phyloP scores from a whole-genome alignment of 768 basidiomycete species.

The Trametes meyenii region DNA sequence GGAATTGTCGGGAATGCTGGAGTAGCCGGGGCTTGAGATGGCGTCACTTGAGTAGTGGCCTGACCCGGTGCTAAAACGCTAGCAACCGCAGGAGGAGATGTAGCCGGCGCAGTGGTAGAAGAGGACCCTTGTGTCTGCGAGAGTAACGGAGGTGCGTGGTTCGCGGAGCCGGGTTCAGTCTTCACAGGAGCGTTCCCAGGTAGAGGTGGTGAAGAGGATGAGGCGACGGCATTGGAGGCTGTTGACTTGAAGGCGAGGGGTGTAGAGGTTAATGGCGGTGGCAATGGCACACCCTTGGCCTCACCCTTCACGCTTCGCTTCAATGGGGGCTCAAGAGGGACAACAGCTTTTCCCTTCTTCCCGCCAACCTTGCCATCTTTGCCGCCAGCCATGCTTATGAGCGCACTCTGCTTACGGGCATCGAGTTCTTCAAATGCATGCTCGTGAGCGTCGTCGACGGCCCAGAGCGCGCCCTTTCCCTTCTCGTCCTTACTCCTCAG shows the following conservation, averaged over 20 bases:
- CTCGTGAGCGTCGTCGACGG: constrained; percentile 74
- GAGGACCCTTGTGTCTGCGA: constrained; percentile 11
- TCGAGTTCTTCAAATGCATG: constrained; percentile 75
- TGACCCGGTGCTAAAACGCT: constrained; percentile 6
- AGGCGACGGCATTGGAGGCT: constrained; percentile 4
- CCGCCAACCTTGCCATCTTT: constrained; percentile 44
- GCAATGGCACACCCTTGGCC: constrained; percentile 55
- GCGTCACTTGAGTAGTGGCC: neutral
- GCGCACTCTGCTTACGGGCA: constrained; percentile 47
- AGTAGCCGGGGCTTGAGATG: constrained; percentile 20
- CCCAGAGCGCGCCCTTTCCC: constrained; percentile 94
- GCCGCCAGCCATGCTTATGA: constrained; percentile 33
- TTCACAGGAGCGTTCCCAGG: constrained; percentile 28
- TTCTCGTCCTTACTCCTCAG: constrained; percentile 83
- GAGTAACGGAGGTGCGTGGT: constrained; percentile 17
- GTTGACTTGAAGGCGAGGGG: constrained; percentile 56
- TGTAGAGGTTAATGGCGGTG: constrained; percentile 69
- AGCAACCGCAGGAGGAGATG: constrained; percentile 10
- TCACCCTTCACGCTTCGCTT: constrained; percentile 74
- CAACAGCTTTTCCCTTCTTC: constrained; percentile 62
- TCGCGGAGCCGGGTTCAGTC: constrained; percentile 23
- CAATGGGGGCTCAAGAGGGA: constrained; percentile 60
- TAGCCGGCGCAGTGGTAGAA: constrained; percentile 8
- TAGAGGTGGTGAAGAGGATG: constrained; percentile 8
- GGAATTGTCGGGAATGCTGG: constrained; percentile 37